Conservation (phyloP, 1,139 yeast species). For the Lizanozyma gosingica region DNA sequence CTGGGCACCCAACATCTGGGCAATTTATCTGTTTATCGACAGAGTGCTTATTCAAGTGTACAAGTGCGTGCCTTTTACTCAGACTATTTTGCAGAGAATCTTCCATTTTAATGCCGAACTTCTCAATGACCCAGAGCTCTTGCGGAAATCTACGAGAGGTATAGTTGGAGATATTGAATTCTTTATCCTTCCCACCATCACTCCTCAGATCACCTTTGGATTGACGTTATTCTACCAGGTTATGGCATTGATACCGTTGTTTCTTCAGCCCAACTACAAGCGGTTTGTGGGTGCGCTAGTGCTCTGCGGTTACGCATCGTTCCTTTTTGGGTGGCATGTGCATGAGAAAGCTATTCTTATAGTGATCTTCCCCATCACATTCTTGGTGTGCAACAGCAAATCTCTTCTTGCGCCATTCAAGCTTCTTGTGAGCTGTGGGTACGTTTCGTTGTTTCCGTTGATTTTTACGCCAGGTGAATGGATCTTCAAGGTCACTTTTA, state of each 20-base stretch:
- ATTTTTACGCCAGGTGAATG: slow-evolving; percentile 77
- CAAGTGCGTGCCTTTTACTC: slow-evolving; percentile 37
- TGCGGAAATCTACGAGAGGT: slow-evolving; percentile 64
- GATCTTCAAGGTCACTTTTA: slow-evolving; percentile 66
- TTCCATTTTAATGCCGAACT: slow-evolving; percentile 25
- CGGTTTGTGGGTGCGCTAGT: slow-evolving; percentile 80
- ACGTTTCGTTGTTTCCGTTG: slow-evolving; percentile 81
- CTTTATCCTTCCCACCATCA: slow-evolving; percentile 67
- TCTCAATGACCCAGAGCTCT: slow-evolving; percentile 16
- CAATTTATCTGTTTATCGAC: slow-evolving; percentile 81
- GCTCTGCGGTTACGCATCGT: slow-evolving; percentile 85
- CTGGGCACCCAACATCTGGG: slow-evolving; percentile 99
- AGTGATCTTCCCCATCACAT: slow-evolving; percentile 82
- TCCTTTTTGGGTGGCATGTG: slow-evolving; percentile 96
- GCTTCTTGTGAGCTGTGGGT: slow-evolving; percentile 68
- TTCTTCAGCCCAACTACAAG: slow-evolving; percentile 65
- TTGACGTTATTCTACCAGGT: slow-evolving; percentile 77
- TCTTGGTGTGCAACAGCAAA: slow-evolving; percentile 64
- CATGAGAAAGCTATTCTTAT: slow-evolving; percentile 93
- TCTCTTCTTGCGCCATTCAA: slow-evolving; percentile 62
- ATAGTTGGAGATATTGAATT: slow-evolving; percentile 86
- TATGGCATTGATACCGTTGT: slow-evolving; percentile 66
- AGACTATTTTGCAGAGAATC: slow-evolving; percentile 22
- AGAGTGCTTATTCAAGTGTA: slow-evolving; percentile 52
- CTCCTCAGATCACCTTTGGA: slow-evolving; percentile 69